A percentile compares a stretch with the other conserved stretches of the same genome.
phyloP scores from a whole-genome alignment of 73 alveolate species.

The Tetrahymena borealis region DNA sequence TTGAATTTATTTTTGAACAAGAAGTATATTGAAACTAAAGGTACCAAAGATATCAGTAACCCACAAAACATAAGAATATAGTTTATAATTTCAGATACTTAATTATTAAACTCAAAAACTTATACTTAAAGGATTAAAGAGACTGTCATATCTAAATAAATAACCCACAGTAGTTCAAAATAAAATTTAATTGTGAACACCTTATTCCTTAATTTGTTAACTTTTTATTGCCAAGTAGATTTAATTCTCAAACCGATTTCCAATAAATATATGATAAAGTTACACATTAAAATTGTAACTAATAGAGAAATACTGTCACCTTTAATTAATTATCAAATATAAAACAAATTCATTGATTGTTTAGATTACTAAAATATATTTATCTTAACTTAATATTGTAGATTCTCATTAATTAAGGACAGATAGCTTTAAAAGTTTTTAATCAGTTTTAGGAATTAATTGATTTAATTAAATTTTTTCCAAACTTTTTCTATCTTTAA shows the following conservation, averaged over 20 bases:
- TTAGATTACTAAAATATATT: no score
- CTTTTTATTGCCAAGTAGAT: neutral
- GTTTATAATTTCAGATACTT: neutral
- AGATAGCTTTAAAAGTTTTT: no score
- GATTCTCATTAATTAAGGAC: no score
- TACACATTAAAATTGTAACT: neutral
- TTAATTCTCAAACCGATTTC: neutral
- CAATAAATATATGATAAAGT: neutral
- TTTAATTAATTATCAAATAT: neutral
- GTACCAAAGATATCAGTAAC: neutral
- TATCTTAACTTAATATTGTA: no score
- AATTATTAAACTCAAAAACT: neutral
- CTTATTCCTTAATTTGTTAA: neutral
- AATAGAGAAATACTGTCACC: neutral
- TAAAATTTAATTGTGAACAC: neutral
- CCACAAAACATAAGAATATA: neutral
- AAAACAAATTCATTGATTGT: no score
- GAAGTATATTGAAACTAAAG: neutral
- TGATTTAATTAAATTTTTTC: no score
- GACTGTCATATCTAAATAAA: neutral
- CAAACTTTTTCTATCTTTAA: no score
- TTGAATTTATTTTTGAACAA: neutral
- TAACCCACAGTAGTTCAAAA: neutral
- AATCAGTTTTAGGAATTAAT: no score
- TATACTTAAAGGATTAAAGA: neutral